Evolutionary conservation across 1,284 basidiomycete genomes (phyloP).

Genomic region (Xerocomus nothofagi): DNA sequence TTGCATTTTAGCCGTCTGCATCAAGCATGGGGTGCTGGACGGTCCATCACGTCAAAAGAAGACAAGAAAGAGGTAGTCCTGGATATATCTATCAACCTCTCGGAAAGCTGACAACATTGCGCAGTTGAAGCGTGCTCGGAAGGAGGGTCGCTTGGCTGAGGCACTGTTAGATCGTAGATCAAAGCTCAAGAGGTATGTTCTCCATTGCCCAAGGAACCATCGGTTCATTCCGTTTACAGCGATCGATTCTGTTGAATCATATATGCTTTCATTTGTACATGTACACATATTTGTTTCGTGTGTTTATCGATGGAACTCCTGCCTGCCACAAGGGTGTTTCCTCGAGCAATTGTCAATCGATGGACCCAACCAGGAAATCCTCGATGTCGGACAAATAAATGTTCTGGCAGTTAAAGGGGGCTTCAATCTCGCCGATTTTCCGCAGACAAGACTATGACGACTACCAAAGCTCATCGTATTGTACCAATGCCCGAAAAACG

Average conservation of each 20-base stretch:
- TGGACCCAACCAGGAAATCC: constrained; percentile 10
- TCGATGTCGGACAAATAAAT: constrained; percentile 10
- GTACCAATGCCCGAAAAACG: constrained; percentile 12
- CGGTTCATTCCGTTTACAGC: constrained; percentile 35
- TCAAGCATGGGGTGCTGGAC: constrained; percentile 87
- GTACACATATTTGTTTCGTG: constrained; percentile 4
- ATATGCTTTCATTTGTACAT: constrained; percentile 11
- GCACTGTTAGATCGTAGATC: constrained; percentile 85
- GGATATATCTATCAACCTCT: constrained; percentile 8
- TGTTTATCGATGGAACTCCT: constrained; percentile 20
- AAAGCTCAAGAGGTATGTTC: constrained; percentile 85
- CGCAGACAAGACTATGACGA: background rate
- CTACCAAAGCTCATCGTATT: background rate
- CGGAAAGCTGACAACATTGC: constrained; percentile 7
- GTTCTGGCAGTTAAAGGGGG: constrained; percentile 2
- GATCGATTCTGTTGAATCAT: constrained; percentile 61
- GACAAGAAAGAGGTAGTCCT: constrained; percentile 68
- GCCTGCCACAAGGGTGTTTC: constrained; percentile 1
- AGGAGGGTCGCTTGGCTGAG: constrained; percentile 87
- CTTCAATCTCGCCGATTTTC: background rate
- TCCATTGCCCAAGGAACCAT: background rate
- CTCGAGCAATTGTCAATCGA: background rate
- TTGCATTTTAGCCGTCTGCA: constrained; percentile 58
- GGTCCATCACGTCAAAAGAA: constrained; percentile 66
- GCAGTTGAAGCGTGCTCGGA: constrained; percentile 81